Conservation (phyloP, 169 alveolate genomes). For the Cryptosporidium meleagridis region DNA sequence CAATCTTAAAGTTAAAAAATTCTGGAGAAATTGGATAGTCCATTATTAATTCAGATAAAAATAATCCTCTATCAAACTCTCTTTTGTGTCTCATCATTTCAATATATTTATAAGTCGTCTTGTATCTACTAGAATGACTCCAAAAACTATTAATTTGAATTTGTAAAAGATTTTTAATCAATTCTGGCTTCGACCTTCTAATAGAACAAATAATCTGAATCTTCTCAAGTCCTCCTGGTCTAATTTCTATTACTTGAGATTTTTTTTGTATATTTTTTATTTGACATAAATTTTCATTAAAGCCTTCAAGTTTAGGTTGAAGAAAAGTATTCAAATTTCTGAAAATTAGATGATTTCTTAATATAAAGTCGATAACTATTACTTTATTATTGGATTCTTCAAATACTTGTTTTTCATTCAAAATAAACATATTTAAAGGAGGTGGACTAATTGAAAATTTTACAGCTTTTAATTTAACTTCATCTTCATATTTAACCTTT, state of each 20-base stretch:
- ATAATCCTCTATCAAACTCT: background rate
- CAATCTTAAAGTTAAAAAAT: background rate
- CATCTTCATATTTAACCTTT: background rate
- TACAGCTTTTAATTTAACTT: constrained; percentile 1
- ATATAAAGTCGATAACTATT: background rate
- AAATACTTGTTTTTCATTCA: background rate
- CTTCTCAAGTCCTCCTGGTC: background rate
- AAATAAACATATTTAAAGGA: background rate
- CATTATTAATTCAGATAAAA: background rate
- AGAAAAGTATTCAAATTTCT: background rate
- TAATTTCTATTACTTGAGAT: background rate
- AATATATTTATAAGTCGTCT: background rate
- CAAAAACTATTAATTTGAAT: background rate
- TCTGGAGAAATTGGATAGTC: background rate
- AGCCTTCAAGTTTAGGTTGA: background rate
- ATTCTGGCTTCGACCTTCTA: background rate
- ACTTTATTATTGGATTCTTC: background rate
- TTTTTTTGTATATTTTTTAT: background rate
- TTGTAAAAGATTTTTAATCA: background rate
- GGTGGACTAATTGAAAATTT: background rate
- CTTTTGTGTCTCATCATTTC: background rate
- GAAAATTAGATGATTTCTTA: background rate
- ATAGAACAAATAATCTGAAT: background rate
- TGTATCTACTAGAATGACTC: background rate
- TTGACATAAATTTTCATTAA: background rate